Conservation (phyloP, 2,329 filamentous ascomycete genomes). For the Diaporthe capsici region DNA sequence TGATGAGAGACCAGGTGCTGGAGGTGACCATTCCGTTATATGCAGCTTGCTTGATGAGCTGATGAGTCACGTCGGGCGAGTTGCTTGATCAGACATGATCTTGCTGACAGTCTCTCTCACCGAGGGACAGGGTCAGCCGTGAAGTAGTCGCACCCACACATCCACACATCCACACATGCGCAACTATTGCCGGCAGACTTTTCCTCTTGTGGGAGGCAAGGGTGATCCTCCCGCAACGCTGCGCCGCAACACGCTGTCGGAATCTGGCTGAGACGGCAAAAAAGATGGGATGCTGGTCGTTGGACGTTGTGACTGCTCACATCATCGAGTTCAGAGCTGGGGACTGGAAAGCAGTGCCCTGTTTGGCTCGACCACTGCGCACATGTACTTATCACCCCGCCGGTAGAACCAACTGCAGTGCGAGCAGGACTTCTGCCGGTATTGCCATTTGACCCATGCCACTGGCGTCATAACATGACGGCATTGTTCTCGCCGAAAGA, state of each 20-base stretch:
- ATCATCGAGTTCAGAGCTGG: neutral
- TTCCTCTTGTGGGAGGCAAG: constrained; percentile 23
- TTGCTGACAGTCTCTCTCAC: neutral
- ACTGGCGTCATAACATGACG: constrained; percentile 26
- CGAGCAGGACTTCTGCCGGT: too few species aligned
- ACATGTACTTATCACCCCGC: neutral
- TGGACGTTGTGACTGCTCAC: constrained; percentile 26
- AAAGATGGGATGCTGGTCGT: neutral
- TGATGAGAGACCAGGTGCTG: neutral
- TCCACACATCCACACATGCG: constrained; percentile 24
- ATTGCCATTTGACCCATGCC: constrained; percentile 1
- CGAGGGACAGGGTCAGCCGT: neutral
- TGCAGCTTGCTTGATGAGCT: neutral
- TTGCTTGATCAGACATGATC: constrained; percentile 5
- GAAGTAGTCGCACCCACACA: constrained; percentile 23
- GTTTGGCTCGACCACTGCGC: constrained; percentile 5
- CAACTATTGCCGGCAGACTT: constrained; percentile 22
- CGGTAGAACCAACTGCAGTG: too few species aligned
- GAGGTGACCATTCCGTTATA: neutral
- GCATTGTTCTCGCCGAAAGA: neutral
- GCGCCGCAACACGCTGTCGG: constrained; percentile 12
- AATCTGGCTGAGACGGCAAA: constrained; percentile 3
- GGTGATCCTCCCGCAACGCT: constrained; percentile 25
- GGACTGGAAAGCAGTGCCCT: neutral
- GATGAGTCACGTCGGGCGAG: constrained; percentile 14